Conservation (phyloP, 2,329 filamentous ascomycete species). For the Xenoacremonium recifei region DNA sequence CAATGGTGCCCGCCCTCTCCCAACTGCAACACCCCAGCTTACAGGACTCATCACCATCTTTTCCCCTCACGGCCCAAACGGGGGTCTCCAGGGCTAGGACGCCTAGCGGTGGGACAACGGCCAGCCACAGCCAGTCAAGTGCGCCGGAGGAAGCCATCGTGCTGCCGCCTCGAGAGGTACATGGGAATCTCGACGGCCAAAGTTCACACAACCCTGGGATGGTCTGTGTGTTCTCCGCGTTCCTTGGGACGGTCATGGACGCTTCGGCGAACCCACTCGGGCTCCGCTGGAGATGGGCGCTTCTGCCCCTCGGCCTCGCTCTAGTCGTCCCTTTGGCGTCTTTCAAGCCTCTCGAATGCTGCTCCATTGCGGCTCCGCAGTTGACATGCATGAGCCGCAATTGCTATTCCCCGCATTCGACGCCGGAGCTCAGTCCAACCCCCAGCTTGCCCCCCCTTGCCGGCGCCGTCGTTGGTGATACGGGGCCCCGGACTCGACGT, state of each 20-base stretch:
- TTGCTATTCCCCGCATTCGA: constrained; percentile 26
- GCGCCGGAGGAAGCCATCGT: constrained; percentile 1
- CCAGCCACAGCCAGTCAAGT: constrained; percentile 1
- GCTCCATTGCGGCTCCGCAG: constrained; percentile 29
- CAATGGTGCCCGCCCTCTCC: too few species aligned
- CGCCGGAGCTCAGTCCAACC: constrained; percentile 12
- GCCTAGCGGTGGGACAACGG: constrained; percentile 4
- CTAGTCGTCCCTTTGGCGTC: too few species aligned
- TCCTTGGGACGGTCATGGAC: constrained; percentile 13
- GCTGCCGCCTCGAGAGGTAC: background rate
- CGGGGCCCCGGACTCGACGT: constrained; percentile 22
- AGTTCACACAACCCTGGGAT: background rate
- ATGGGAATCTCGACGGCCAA: too few species aligned
- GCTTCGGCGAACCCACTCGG: constrained; percentile 20
- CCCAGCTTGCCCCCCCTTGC: constrained; percentile 20
- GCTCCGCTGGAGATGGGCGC: constrained; percentile 4
- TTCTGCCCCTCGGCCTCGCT: constrained; percentile 19
- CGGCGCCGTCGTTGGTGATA: constrained; percentile 18
- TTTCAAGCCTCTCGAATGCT: constrained; percentile 7
- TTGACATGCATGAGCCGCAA: constrained; percentile 31
- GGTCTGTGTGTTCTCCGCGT: constrained; percentile 24
- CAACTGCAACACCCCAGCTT: constrained; percentile 12
- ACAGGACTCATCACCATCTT: constrained; percentile 9
- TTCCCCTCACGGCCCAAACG: constrained; percentile 15
- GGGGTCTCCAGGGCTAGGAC: constrained; percentile 8